phyloP scores from a whole-genome alignment of 139 green algal species.

The Parachlorella kessleri region DNA sequence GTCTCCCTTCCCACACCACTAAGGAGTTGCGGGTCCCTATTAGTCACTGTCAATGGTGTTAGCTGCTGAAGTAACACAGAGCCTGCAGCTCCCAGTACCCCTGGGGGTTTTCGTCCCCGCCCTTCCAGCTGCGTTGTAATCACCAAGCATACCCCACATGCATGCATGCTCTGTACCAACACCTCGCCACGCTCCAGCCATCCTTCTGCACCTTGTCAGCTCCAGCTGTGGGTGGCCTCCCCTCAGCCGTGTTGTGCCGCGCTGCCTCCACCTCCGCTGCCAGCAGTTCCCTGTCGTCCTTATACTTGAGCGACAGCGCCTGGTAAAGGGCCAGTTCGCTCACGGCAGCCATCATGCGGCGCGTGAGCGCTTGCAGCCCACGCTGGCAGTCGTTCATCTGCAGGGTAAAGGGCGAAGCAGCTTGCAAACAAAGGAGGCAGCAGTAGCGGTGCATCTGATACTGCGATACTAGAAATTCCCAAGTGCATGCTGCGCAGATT shows the following conservation, averaged over 20 bases:
- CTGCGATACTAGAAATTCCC: too few relatives aligned
- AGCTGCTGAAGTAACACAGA: neutral
- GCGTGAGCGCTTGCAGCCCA: conserved; percentile 63
- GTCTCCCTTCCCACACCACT: too few relatives aligned
- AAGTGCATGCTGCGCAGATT: too few relatives aligned
- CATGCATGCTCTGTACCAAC: neutral
- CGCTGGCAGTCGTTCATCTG: conserved; percentile 75
- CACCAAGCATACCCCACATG: neutral
- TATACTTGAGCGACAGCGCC: conserved; percentile 74
- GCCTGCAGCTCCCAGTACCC: neutral
- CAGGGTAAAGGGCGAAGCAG: too few relatives aligned
- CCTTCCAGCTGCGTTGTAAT: neutral
- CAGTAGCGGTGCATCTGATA: too few relatives aligned
- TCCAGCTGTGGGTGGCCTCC: conserved; percentile 66
- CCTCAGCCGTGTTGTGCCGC: conserved; percentile 36
- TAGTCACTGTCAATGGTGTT: neutral
- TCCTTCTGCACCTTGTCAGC: conserved; percentile 18
- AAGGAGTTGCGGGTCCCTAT: neutral
- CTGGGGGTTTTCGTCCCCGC: neutral
- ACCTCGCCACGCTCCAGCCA: neutral
- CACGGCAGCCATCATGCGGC: conserved; percentile 86
- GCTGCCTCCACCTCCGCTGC: conserved; percentile 45
- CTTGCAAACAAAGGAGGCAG: too few relatives aligned
- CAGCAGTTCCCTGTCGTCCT: conserved; percentile 59
- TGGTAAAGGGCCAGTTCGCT: conserved; percentile 90